Percentiles rank a stretch among this genome's conserved stretches.
These are phyloP conservation scores for Magnolia sinica DNA, from an alignment of 164 flowering plant species.

Conservation along the genomic window DNA sequence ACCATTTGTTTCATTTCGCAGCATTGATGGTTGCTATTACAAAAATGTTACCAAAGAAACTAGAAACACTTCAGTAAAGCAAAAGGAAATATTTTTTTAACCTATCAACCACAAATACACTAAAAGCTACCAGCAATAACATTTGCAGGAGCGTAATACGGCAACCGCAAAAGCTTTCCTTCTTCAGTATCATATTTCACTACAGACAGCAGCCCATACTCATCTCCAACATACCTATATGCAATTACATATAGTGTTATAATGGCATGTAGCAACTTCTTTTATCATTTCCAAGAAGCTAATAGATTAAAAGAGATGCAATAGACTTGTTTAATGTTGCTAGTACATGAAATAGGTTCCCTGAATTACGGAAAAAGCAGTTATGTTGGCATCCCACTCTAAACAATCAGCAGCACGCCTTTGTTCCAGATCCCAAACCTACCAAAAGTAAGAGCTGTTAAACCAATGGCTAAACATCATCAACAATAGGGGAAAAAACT, in stretches of 20 bases:
- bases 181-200: slow-evolving; percentile 56
- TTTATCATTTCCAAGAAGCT: slow-evolving; percentile 4
- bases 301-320: slow-evolving; percentile 3
- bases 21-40: too few relatives aligned
- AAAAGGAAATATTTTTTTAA: not conserved
- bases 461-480: not conserved
- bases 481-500: not conserved
- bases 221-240: slow-evolving; percentile 79
- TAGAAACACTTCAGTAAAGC: not conserved
- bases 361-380: slow-evolving; percentile 69
- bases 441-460: slow-evolving; percentile 13
- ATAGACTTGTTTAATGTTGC: not conserved
- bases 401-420: slow-evolving; percentile 45
- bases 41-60: too few relatives aligned
- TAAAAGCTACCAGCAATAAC: slow-evolving; percentile 40
- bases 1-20: too few relatives aligned
- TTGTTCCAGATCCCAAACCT: slow-evolving; percentile 84
- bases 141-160: slow-evolving; percentile 55
- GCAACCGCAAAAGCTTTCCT: slow-evolving; percentile 47
- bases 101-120: not conserved
- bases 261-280: slow-evolving; percentile 3
- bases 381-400: slow-evolving; percentile 77
- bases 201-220: slow-evolving; percentile 64
- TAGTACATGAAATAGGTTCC: slow-evolving; percentile 73
- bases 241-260: slow-evolving; percentile 11